These are phyloP conservation scores for Termitomyces titanicus DNA, from an alignment of 768 basidiomycete species.

Conservation along the genomic window DNA sequence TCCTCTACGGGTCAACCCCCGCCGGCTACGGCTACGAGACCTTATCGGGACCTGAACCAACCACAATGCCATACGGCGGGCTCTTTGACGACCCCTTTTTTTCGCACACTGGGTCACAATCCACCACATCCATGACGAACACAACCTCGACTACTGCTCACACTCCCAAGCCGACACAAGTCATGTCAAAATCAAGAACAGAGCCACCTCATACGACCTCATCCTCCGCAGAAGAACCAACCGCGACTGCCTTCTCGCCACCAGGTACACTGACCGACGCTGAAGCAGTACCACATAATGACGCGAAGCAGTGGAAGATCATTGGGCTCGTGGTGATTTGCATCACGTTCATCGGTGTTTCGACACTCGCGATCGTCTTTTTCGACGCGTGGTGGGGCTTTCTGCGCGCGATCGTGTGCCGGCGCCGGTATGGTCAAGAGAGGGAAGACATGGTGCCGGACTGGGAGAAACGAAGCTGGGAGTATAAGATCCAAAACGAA, in stretches of 20 bases:
- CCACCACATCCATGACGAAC: conserved; percentile 2
- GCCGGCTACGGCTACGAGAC: conserved; percentile 6
- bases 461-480: conserved; percentile 61
- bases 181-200: neutral
- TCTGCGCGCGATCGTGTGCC: conserved; percentile 45
- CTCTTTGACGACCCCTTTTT: conserved; percentile 1
- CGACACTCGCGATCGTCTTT: conserved; percentile 57
- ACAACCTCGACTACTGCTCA: neutral
- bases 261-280: conserved; percentile 10
- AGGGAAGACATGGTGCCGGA: conserved; percentile 61
- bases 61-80: conserved; percentile 9
- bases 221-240: neutral
- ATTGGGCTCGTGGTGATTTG: conserved; percentile 64
- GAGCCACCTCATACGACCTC: neutral
- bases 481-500: conserved; percentile 45
- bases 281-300: conserved; percentile 33
- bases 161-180: conserved; percentile 1
- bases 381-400: conserved; percentile 73
- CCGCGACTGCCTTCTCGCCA: neutral
- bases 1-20: conserved; percentile 7
- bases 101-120: conserved; percentile 2
- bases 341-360: conserved; percentile 53
- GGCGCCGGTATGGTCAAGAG: conserved; percentile 30
- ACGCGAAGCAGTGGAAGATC: conserved; percentile 61
- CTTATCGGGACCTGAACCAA: neutral